phyloP scores from a whole-genome alignment of 2,329 filamentous ascomycete species.

The Colletotrichum chrysophilum region DNA sequence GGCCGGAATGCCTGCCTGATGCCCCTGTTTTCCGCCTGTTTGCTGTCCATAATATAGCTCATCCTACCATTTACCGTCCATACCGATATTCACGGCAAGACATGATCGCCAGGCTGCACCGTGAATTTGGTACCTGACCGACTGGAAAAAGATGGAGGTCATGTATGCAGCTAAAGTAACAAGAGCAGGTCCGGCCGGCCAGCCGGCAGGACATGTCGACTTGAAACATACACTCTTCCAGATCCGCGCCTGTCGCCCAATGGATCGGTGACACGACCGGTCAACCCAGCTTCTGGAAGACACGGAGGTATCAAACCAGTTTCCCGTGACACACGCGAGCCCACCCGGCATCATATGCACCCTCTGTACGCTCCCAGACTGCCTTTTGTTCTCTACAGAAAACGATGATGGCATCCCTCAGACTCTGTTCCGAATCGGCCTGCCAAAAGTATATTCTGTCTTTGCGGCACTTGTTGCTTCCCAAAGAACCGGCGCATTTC shows the following conservation, averaged over 20 bases:
- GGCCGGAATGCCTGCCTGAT: slow-evolving; percentile 6
- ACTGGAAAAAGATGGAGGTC: not conserved
- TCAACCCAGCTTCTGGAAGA: slow-evolving; percentile 14
- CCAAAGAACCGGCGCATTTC: not conserved
- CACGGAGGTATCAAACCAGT: slow-evolving; percentile 11
- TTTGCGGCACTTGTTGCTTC: not conserved
- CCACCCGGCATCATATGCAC: not conserved
- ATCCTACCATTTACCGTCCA: not conserved
- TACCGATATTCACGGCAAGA: not conserved
- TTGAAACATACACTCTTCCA: slow-evolving; percentile 18
- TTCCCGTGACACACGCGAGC: slow-evolving; percentile 15
- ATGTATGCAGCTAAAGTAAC: not conserved
- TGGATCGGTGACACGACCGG: not conserved
- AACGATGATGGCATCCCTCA: not conserved
- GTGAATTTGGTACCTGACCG: not conserved
- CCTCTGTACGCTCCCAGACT: not conserved
- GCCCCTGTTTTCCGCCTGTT: not conserved
- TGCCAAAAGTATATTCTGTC: not conserved
- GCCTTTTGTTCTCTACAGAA: not conserved
- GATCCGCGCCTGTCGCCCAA: slow-evolving; percentile 10
- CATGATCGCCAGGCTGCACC: not conserved
- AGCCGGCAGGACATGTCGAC: not conserved
- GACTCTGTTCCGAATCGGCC: not conserved
- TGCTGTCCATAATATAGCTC: not conserved
- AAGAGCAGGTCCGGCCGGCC: not conserved